Evolutionary conservation across 1,284 basidiomycete genomes (phyloP).

Genomic region (Ustilago vetiveriae): DNA sequence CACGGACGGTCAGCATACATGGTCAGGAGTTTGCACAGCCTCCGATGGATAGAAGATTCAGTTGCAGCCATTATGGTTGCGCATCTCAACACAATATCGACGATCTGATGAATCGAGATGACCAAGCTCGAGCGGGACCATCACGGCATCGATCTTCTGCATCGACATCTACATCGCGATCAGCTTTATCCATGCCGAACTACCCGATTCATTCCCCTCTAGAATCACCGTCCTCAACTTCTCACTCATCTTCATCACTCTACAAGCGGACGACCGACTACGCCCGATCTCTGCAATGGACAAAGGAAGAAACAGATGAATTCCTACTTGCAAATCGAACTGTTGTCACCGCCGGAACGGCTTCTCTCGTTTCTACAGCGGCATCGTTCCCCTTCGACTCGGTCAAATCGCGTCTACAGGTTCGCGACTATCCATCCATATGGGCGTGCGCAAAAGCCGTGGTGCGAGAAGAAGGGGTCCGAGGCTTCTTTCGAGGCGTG

Average conservation of each 20-base stretch:
- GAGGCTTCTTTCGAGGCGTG: constrained; percentile 81
- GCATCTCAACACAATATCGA: not conserved
- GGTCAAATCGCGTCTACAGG: constrained; percentile 63
- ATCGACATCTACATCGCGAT: not conserved
- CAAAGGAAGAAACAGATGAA: constrained; percentile 44
- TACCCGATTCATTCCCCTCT: constrained; percentile 14
- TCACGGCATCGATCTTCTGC: constrained; percentile 13
- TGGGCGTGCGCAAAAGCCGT: constrained; percentile 64
- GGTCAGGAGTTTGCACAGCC: not conserved
- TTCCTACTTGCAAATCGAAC: constrained; percentile 59
- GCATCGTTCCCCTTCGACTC: constrained; percentile 66
- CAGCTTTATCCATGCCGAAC: not conserved
- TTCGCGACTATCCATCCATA: constrained; percentile 63
- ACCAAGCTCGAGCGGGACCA: constrained; percentile 17
- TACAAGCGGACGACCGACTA: constrained; percentile 20
- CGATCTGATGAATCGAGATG: not conserved
- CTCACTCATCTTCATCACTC: constrained; percentile 8
- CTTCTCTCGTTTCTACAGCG: constrained; percentile 62
- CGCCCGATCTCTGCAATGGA: constrained; percentile 25
- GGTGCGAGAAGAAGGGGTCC: constrained; percentile 87
- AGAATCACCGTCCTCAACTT: not conserved
- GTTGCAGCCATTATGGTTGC: constrained; percentile 44
- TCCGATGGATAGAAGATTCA: constrained; percentile 17
- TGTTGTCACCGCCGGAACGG: constrained; percentile 61
- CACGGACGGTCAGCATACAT: too few species aligned